These are phyloP conservation scores for Cucurbita moschata DNA, from an alignment of 306 rosid species.

Conservation along the genomic window DNA sequence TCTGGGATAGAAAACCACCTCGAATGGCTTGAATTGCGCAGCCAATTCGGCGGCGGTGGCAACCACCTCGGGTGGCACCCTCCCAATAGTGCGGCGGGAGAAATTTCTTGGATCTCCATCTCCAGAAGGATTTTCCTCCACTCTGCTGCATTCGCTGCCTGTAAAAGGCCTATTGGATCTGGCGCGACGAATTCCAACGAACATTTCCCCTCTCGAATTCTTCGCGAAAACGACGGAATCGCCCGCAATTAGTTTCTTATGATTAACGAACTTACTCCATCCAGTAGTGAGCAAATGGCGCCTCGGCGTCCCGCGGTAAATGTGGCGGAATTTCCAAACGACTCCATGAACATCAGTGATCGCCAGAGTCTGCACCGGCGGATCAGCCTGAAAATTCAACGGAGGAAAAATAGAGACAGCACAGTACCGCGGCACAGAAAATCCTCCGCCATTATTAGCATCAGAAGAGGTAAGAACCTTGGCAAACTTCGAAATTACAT, in stretches of 20 bases:
- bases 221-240: constrained; percentile 57
- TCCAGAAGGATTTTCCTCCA: constrained; percentile 14
- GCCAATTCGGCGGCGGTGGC: constrained; percentile 44
- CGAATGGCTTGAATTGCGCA: constrained; percentile 35
- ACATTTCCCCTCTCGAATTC: constrained; percentile 20
- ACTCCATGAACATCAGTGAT: constrained; percentile 49
- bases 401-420: constrained; percentile 60
- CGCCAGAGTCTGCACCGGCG: constrained; percentile 45
- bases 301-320: constrained; percentile 60
- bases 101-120: background rate
- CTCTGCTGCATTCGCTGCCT: background rate
- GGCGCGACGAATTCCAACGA: constrained; percentile 52
- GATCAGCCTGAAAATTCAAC: constrained; percentile 33
- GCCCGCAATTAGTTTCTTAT: constrained; percentile 54
- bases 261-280: constrained; percentile 68
- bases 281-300: constrained; percentile 79
- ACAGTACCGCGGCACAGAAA: constrained; percentile 63
- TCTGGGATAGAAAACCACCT: constrained; percentile 58
- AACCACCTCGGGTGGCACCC: constrained; percentile 22
- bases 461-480: constrained; percentile 68
- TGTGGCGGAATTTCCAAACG: constrained; percentile 56
- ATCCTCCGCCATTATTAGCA: constrained; percentile 80
- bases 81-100: constrained; percentile 31
- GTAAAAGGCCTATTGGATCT: background rate
- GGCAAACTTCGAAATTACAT: constrained; percentile 24